Evolutionary conservation across 768 basidiomycete species (phyloP).

Genomic region (Cantharellus anzutake): DNA sequence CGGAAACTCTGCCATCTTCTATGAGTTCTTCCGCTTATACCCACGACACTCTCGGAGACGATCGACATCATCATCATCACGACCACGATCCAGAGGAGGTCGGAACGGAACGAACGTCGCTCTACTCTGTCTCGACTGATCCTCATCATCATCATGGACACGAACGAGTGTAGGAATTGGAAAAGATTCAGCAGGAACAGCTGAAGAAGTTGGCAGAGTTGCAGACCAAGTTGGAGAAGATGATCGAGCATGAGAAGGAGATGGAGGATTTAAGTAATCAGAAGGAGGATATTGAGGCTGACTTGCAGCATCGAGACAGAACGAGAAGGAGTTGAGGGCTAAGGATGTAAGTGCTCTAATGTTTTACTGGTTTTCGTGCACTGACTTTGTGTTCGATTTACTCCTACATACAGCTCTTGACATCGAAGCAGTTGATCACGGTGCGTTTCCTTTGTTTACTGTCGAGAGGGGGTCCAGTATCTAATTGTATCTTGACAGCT

Average conservation of each 20-base stretch:
- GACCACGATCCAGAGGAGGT: neutral
- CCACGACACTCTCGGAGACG: no score
- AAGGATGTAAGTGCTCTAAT: slow-evolving; percentile 43
- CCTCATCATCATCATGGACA: neutral
- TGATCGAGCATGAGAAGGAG: slow-evolving; percentile 61
- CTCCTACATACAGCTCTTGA: slow-evolving; percentile 5
- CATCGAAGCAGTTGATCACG: neutral
- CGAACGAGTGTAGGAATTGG: slow-evolving; percentile 37
- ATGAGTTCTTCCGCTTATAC: no score
- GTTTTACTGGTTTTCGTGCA: neutral
- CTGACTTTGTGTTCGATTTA: neutral
- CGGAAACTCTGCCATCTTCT: no score
- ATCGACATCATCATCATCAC: neutral
- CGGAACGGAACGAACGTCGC: neutral
- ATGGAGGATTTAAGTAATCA: slow-evolving; percentile 59
- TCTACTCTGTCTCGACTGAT: neutral
- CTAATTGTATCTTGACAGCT: slow-evolving; percentile 10
- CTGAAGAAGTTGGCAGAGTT: slow-evolving; percentile 54
- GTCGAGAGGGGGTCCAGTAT: neutral
- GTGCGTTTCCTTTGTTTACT: slow-evolving; percentile 4
- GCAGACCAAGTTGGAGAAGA: slow-evolving; percentile 46
- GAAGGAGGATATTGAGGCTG: slow-evolving; percentile 59
- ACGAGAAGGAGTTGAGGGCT: slow-evolving; percentile 78
- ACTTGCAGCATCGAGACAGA: slow-evolving; percentile 67
- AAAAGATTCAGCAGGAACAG: slow-evolving; percentile 57